Conservation (phyloP, 345 rosid genomes). For the Hibiscus mutabilis region DNA sequence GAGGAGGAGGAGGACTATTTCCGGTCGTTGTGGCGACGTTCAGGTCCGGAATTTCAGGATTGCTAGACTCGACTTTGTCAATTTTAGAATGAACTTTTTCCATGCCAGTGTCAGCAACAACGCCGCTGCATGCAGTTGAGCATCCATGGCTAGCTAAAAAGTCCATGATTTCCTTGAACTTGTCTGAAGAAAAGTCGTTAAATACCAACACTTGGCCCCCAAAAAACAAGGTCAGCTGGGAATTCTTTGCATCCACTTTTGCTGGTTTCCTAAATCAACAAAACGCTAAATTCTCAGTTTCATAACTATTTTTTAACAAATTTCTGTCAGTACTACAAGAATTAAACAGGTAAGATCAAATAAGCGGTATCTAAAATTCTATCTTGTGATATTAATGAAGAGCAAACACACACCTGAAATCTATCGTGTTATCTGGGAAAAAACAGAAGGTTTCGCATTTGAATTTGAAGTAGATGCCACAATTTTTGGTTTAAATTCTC, state of each 20-base stretch:
- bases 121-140: background rate
- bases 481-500: background rate
- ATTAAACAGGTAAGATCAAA: background rate
- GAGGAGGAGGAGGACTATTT: background rate
- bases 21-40: slow-evolving; percentile 24
- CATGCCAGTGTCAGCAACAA: slow-evolving; percentile 3
- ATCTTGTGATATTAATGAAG: background rate
- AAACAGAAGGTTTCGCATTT: slow-evolving; percentile 17
- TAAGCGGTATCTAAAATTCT: background rate
- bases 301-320: background rate
- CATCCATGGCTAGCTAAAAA: slow-evolving; percentile 30
- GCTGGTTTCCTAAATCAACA: slow-evolving; percentile 19
- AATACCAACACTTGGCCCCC: slow-evolving; percentile 43
- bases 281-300: background rate
- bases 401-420: slow-evolving; percentile 17
- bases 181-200: slow-evolving; percentile 46
- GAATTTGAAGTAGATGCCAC: slow-evolving; percentile 7
- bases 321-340: background rate
- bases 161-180: slow-evolving; percentile 44
- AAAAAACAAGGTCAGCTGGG: slow-evolving; percentile 61
- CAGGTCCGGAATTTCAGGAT: slow-evolving; percentile 29
- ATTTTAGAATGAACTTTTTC: slow-evolving; percentile 2
- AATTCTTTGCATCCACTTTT: slow-evolving; percentile 14
- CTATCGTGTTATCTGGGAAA: slow-evolving; percentile 8
- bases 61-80: background rate